These are phyloP conservation scores for Nelumbo lutea DNA, from an alignment of 164 flowering plant genomes.

Conservation along the genomic window DNA sequence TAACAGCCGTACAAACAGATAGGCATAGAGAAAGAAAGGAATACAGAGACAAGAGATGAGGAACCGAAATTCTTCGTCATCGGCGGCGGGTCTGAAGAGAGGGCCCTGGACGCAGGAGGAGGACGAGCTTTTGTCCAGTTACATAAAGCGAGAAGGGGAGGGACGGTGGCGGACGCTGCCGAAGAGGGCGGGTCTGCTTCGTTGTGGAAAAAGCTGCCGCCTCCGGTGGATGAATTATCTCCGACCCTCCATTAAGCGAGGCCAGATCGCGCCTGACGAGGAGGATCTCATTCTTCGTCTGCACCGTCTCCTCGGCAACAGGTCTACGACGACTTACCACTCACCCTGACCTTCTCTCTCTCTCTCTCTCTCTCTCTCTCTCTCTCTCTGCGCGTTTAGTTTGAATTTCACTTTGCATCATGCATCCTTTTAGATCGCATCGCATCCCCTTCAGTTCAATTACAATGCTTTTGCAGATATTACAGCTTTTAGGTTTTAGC, in stretches of 20 bases:
- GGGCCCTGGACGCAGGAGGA: constrained; percentile 4
- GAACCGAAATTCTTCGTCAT: constrained; percentile 5
- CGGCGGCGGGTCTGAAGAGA: not conserved
- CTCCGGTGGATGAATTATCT: constrained; percentile 13
- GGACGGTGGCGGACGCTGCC: constrained; percentile 2
- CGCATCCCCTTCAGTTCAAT: no score
- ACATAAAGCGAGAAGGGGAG: not conserved
- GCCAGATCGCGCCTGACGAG: constrained; percentile 6
- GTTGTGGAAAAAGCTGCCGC: constrained; percentile 9
- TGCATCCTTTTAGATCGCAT: not conserved
- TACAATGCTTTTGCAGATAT: no score
- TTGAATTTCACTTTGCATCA: not conserved
- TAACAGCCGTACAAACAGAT: no score
- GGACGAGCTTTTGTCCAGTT: not conserved
- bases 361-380: not conserved
- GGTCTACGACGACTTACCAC: not conserved
- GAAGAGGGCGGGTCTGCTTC: constrained; percentile 4
- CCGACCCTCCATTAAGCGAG: constrained; percentile 5
- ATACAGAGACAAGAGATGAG: constrained; percentile 8
- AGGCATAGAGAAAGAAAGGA: not conserved
- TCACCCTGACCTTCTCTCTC: no score
- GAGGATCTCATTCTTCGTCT: constrained; percentile 8
- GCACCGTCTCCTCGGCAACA: constrained; percentile 10
- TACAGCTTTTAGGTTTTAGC: no score
- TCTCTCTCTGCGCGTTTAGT: not conserved